These are phyloP conservation scores for Cercospora beticola DNA, from an alignment of 2,329 filamentous ascomycete species.

Conservation along the genomic window DNA sequence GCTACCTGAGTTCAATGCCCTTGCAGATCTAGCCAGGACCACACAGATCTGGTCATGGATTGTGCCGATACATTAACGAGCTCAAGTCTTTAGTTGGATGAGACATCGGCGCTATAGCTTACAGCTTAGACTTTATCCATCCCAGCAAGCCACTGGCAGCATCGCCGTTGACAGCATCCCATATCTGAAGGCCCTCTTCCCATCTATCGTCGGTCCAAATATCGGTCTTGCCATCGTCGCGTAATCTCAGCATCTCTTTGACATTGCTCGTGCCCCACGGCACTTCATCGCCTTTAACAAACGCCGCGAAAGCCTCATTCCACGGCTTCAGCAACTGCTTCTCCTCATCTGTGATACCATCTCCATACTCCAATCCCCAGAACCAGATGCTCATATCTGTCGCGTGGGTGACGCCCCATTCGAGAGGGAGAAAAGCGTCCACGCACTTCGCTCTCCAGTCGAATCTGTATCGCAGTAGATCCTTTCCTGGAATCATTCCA, in stretches of 20 bases:
- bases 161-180: conserved; percentile 44
- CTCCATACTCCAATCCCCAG: conserved; percentile 50
- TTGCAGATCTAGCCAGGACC: neutral
- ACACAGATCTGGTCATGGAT: neutral
- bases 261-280: conserved; percentile 42
- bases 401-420: conserved; percentile 57
- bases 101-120: neutral
- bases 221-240: conserved; percentile 47
- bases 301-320: conserved; percentile 42
- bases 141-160: conserved; percentile 21
- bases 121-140: conserved; percentile 33
- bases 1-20: neutral
- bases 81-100: neutral
- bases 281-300: conserved; percentile 44
- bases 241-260: conserved; percentile 47
- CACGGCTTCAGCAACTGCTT: conserved; percentile 45
- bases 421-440: conserved; percentile 43
- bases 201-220: conserved; percentile 50
- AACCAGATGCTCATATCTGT: conserved; percentile 58
- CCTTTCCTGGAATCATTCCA: conserved; percentile 43
- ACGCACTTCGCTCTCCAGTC: conserved; percentile 54
- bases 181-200: conserved; percentile 50
- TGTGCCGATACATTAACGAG: neutral
- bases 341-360: conserved; percentile 45
- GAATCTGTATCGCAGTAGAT: conserved; percentile 55